These are phyloP conservation scores for Ascochyta fabae DNA, from an alignment of 2,329 filamentous ascomycete genomes.

Conservation along the genomic window DNA sequence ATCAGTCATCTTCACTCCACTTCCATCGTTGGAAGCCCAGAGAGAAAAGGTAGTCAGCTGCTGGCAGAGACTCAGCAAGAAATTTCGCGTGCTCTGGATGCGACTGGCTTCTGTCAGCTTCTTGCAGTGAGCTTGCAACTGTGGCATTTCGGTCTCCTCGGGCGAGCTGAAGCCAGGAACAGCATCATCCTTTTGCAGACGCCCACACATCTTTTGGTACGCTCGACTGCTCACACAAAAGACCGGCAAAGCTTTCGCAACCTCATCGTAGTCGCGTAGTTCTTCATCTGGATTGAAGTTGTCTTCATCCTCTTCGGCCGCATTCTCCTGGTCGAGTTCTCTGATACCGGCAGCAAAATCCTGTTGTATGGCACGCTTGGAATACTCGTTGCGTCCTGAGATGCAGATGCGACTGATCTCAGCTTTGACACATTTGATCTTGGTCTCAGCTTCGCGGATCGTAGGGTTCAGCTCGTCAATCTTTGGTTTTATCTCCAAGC, in stretches of 20 bases:
- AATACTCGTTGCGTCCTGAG: constrained; percentile 62
- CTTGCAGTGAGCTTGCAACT: constrained; percentile 65
- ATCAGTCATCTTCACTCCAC: constrained; percentile 50
- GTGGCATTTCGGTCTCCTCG: constrained; percentile 64
- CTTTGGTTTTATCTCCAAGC: constrained; percentile 32
- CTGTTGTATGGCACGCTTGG: constrained; percentile 60
- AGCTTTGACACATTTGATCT: constrained; percentile 42
- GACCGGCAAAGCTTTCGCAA: constrained; percentile 63
- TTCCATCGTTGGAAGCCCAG: constrained; percentile 57
- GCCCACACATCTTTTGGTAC: constrained; percentile 67
- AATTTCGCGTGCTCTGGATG: constrained; percentile 53
- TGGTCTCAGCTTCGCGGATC: constrained; percentile 37
- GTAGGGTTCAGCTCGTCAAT: constrained; percentile 41
- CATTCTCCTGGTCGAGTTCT: constrained; percentile 65
- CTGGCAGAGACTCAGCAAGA: constrained; percentile 60
- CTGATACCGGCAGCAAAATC: constrained; percentile 67
- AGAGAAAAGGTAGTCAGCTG: constrained; percentile 61
- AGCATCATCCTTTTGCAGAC: constrained; percentile 59
- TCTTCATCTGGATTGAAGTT: constrained; percentile 63
- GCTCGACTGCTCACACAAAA: constrained; percentile 69
- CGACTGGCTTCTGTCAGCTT: constrained; percentile 62
- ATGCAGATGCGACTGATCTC: constrained; percentile 57
- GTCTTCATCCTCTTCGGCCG: constrained; percentile 60
- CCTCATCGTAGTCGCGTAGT: constrained; percentile 63
- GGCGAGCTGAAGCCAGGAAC: constrained; percentile 60